Percentiles rank a stretch among this genome's conserved stretches.
Conservation (phyloP, 1,139 yeast species). For the Saccharomycopsis hybrid region DNA sequence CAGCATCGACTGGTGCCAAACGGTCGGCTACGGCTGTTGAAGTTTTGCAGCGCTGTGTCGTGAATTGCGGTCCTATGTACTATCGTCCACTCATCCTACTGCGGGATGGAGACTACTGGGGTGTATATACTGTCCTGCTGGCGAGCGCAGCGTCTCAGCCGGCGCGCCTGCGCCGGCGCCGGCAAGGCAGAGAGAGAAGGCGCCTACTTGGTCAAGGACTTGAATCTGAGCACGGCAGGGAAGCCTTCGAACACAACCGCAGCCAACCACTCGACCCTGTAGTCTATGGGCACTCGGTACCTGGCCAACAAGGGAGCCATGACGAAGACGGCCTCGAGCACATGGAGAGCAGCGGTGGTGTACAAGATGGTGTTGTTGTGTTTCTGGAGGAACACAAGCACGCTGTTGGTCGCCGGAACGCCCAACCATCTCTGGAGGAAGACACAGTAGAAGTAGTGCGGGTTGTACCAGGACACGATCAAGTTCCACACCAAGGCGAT, state of each 20-base stretch:
- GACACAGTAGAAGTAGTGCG: conserved; percentile 19
- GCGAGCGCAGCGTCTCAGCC: no score
- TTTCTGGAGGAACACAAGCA: conserved; percentile 22
- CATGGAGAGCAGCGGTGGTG: conserved; percentile 37
- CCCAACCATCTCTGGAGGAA: conserved; percentile 1
- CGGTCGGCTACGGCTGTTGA: no score
- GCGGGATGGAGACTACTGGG: no score
- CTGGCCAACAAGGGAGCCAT: conserved; percentile 40
- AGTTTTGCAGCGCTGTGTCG: no score
- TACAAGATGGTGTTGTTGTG: conserved; percentile 27
- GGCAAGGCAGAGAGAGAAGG: no score
- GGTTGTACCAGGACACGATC: conserved; percentile 31
- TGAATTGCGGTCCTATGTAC: no score
- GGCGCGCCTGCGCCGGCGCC: no score
- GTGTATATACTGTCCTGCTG: no score
- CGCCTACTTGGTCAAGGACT: no score
- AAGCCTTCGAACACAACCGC: conserved; percentile 54
- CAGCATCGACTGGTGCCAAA: no score
- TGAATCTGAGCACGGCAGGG: conserved; percentile 41
- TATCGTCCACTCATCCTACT: no score
- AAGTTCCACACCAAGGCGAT: conserved; percentile 32
- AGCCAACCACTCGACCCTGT: conserved; percentile 43
- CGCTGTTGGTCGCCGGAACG: conserved; percentile 22
- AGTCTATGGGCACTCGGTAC: conserved; percentile 50
- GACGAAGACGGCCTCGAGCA: conserved; percentile 37